Percentiles rank a stretch among this genome's conserved stretches.
phyloP scores from a whole-genome alignment of 768 basidiomycete species.

The Chalciporus piperatus region DNA sequence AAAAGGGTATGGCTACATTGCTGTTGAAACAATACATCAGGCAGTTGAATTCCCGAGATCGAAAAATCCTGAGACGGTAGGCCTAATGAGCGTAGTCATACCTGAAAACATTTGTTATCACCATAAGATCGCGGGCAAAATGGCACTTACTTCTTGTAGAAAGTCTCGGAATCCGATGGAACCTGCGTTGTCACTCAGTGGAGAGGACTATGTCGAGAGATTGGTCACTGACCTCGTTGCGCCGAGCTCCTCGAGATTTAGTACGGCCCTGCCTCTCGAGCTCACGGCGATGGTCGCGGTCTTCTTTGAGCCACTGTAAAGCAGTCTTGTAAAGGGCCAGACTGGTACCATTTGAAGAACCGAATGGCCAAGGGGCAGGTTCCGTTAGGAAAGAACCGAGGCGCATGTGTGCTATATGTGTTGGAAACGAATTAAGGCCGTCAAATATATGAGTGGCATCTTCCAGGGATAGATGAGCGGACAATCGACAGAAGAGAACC shows the following conservation, averaged over 20 bases:
- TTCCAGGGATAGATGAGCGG: conserved; percentile 28
- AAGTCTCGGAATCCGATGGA: conserved; percentile 76
- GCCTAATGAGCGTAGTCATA: conserved; percentile 46
- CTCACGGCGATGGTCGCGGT: conserved; percentile 61
- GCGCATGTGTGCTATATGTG: conserved; percentile 89
- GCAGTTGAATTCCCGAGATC: conserved; percentile 10
- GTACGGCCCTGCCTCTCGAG: conserved; percentile 52
- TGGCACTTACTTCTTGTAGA: conserved; percentile 72
- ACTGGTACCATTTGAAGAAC: conserved; percentile 23
- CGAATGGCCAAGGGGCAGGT: conserved; percentile 71
- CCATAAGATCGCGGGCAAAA: background rate
- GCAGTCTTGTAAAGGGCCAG: conserved; percentile 65
- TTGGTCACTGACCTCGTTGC: conserved; percentile 45
- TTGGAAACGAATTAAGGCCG: conserved; percentile 87
- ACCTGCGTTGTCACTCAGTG: conserved; percentile 33
- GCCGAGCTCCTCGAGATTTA: conserved; percentile 60
- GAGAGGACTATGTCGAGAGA: background rate
- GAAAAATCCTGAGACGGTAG: background rate
- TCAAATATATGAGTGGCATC: conserved; percentile 99
- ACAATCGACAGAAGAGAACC: background rate
- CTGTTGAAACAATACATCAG: conserved; percentile 15
- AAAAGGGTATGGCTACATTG: conserved; percentile 1
- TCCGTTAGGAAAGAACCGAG: conserved; percentile 69
- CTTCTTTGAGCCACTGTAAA: conserved; percentile 84
- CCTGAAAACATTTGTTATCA: conserved; percentile 28